Evolutionary conservation across 306 rosid species (phyloP).

Genomic region (Cicer yamashitae): DNA sequence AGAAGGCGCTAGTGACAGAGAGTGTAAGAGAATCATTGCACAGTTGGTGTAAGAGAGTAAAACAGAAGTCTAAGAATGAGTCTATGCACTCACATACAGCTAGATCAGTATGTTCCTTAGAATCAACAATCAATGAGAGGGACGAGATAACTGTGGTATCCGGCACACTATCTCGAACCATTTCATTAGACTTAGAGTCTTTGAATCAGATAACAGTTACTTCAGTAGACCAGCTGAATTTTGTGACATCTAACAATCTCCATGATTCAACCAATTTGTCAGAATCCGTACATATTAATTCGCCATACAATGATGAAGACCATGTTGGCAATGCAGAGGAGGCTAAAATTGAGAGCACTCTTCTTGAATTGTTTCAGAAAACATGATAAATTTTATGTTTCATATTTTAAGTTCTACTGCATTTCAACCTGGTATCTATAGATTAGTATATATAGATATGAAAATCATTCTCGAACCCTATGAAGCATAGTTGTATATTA

Average conservation of each 20-base stretch:
- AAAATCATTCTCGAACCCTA: constrained; percentile 22
- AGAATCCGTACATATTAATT: constrained; percentile 42
- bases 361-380: constrained; percentile 71
- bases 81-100: constrained; percentile 61
- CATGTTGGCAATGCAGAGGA: constrained; percentile 45
- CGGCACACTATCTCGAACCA: constrained; percentile 72
- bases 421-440: background rate
- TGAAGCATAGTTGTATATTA: constrained; percentile 13
- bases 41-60: constrained; percentile 97
- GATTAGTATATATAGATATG: constrained; percentile 26
- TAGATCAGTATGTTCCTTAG: constrained; percentile 84
- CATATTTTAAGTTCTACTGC: constrained; percentile 16
- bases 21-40: constrained; percentile 92
- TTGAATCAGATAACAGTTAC: constrained; percentile 74
- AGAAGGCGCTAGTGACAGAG: constrained; percentile 85
- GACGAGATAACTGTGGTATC: constrained; percentile 87
- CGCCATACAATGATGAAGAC: constrained; percentile 44
- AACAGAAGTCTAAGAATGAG: constrained; percentile 78
- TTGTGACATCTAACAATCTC: constrained; percentile 41
- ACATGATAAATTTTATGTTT: constrained; percentile 47
- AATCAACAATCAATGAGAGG: constrained; percentile 70
- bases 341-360: constrained; percentile 56
- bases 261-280: constrained; percentile 52
- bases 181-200: constrained; percentile 70
- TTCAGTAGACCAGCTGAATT: constrained; percentile 56